These are phyloP conservation scores for Sugiyamaella paludigena DNA, from an alignment of 1,139 yeast species.

Conservation along the genomic window DNA sequence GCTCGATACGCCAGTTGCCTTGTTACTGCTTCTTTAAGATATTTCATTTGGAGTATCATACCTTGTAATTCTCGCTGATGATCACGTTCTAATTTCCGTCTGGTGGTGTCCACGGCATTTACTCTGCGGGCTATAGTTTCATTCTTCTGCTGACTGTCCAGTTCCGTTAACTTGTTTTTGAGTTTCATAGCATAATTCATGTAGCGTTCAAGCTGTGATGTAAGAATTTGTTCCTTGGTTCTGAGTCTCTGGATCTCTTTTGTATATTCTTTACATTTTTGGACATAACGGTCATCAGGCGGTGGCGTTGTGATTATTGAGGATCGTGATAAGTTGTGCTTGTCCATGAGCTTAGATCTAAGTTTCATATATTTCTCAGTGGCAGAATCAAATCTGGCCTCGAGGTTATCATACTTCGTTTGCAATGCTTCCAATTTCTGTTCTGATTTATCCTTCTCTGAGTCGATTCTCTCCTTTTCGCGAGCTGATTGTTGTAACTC, in stretches of 20 bases:
- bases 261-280: constrained; percentile 6
- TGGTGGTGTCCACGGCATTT: constrained; percentile 23
- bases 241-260: constrained; percentile 1
- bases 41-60: constrained; percentile 25
- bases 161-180: constrained; percentile 24
- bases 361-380: constrained; percentile 13
- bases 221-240: constrained; percentile 3
- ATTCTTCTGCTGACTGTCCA: constrained; percentile 4
- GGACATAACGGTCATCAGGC: constrained; percentile 1
- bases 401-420: constrained; percentile 18
- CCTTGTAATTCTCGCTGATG: constrained; percentile 18
- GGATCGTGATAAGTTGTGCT: constrained; percentile 2
- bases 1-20: constrained; percentile 39
- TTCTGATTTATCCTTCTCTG: constrained; percentile 15
- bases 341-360: constrained; percentile 4
- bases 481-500: constrained; percentile 13
- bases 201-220: constrained; percentile 6
- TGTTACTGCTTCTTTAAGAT: constrained; percentile 25
- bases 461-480: constrained; percentile 9
- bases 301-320: not conserved
- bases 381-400: constrained; percentile 17
- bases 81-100: constrained; percentile 25
- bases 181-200: constrained; percentile 19
- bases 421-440: constrained; percentile 19
- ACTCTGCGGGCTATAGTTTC: constrained; percentile 5